Conservation (phyloP, 2,329 filamentous ascomycete genomes). For the Penicillium paneum region DNA sequence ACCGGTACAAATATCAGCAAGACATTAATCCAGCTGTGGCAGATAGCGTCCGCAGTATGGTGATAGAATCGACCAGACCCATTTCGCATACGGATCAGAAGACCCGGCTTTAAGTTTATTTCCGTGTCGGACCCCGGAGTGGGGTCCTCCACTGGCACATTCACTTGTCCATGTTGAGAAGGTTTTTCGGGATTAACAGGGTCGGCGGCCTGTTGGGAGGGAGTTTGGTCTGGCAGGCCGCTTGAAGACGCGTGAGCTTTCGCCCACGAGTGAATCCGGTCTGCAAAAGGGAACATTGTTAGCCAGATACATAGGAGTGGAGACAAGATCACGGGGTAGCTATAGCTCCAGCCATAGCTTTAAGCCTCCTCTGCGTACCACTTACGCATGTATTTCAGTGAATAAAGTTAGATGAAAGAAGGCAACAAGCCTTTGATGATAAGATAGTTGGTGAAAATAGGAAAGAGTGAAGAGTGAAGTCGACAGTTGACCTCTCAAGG, state of each 20-base stretch:
- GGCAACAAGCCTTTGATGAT: constrained; percentile 16
- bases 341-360: background rate
- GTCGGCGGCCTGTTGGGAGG: constrained; percentile 2
- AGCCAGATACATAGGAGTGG: constrained; percentile 8
- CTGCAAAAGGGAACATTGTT: constrained; percentile 15
- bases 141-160: constrained; percentile 15
- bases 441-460: background rate
- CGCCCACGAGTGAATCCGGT: constrained; percentile 42
- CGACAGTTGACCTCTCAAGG: background rate
- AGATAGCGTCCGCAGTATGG: constrained; percentile 36
- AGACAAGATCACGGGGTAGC: background rate
- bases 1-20: constrained; percentile 43
- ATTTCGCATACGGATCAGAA: constrained; percentile 30
- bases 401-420: constrained; percentile 19
- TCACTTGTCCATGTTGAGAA: constrained; percentile 32
- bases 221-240: constrained; percentile 7
- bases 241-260: constrained; percentile 38
- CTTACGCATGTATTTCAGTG: constrained; percentile 38
- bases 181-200: constrained; percentile 7
- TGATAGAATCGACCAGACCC: constrained; percentile 31
- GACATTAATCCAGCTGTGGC: constrained; percentile 45
- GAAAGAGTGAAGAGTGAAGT: background rate
- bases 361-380: constrained; percentile 1
- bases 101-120: constrained; percentile 19
- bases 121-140: constrained; percentile 20